Evolutionary conservation across 257 asterid species (phyloP), one percentile per base, ranked within the genome.

Genomic region (Osmanthus fragrans): DNA sequence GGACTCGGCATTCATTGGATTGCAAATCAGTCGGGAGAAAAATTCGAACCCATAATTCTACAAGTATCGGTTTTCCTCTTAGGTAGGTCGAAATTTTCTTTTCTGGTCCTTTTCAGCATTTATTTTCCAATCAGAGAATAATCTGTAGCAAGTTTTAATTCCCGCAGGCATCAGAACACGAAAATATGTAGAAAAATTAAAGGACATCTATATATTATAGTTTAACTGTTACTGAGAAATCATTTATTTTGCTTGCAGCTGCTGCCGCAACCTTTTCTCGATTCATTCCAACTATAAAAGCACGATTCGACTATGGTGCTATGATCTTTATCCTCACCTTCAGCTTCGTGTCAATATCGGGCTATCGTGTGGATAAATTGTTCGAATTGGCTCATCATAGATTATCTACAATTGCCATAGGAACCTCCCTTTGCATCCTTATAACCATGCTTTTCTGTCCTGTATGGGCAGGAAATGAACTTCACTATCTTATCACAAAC

Each of bases 1-100:
- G 98, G 94, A 58, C 73, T 90, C 74, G 98, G 96, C n/a, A 96
- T 90, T 77, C 98, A 94, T n/a, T 92, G 97, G 97, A 30, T 90
- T 73, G 97, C 98, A 25, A 79, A 65, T 79, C 92, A 79, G 18
- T 86, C 96, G 0, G 96, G 97, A 3, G 82, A 88, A 9, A 80
- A 56, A 45, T 73, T 88, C 69, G 92, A 89, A 77, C 97, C 97
- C 19, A 49, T 89, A 36, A 85, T 94, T 82, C 94, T 94, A 42
- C 94, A 91, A 80, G 58, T 21, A 40, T 88, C 97, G 1, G 94
- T 94, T 76, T 94, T 94, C 82, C 77, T 90, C 76, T 77, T 94
- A 45, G 98, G 98, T 92, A 72, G 9, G 80, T 63, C 11, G 5
- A 16, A 29, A 12, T 51, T 36, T 27, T 9, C 5, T 75, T 36